phyloP scores from a whole-genome alignment of 1,284 basidiomycete species.

The Xerocomus minutiporus region DNA sequence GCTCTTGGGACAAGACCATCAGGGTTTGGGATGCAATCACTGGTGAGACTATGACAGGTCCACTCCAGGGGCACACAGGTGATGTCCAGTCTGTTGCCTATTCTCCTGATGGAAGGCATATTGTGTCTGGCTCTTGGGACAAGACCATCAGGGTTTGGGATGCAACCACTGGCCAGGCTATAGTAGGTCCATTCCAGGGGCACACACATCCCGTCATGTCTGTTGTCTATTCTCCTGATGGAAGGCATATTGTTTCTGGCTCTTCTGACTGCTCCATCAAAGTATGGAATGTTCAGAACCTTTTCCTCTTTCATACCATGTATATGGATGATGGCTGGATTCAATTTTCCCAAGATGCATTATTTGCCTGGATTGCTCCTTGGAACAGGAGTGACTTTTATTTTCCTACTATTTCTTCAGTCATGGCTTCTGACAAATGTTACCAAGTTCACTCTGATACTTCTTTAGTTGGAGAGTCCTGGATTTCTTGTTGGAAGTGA shows the following conservation, averaged over 20 bases:
- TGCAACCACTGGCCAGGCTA: too few relatives aligned
- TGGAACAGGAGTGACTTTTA: background rate
- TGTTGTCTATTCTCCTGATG: background rate
- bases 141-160: too few relatives aligned
- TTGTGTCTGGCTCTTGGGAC: too few relatives aligned
- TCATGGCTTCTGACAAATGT: background rate
- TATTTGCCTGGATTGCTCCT: background rate
- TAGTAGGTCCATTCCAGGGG: too few relatives aligned
- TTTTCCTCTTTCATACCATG: background rate
- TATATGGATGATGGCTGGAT: background rate
- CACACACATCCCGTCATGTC: background rate
- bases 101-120: too few relatives aligned
- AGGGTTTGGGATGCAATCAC: too few relatives aligned
- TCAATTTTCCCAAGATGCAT: background rate
- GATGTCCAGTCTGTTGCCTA: too few relatives aligned
- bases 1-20: too few relatives aligned
- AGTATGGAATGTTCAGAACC: background rate
- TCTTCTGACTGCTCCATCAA: too few relatives aligned
- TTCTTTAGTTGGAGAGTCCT: background rate
- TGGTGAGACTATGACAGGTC: too few relatives aligned
- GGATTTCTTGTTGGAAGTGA: background rate
- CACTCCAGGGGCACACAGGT: too few relatives aligned
- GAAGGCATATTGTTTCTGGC: too few relatives aligned
- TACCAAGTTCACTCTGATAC: background rate
- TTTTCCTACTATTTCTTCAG: background rate